These are phyloP conservation scores for Mercurialis annua DNA, from an alignment of 345 rosid genomes.

Conservation along the genomic window DNA sequence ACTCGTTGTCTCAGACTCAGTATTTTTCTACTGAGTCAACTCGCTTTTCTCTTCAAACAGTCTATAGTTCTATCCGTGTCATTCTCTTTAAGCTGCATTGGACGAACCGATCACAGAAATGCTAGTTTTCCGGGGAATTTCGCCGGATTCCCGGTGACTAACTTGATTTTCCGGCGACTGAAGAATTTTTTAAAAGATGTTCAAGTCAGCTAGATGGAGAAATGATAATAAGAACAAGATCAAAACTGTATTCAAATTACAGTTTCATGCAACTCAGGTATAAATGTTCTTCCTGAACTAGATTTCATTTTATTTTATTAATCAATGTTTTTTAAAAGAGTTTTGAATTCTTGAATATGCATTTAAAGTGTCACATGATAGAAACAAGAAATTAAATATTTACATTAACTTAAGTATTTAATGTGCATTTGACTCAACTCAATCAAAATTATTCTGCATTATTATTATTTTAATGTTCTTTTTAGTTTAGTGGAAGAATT, in stretches of 20 bases:
- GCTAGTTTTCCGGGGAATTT: conserved; percentile 25
- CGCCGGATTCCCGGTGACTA: conserved; percentile 34
- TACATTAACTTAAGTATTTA: not conserved
- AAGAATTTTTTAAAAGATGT: conserved; percentile 63
- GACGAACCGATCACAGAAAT: conserved; percentile 22
- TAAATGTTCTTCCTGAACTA: not conserved
- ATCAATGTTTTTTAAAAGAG: too few species aligned
- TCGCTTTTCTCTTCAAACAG: conserved; percentile 10
- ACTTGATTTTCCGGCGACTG: conserved; percentile 1
- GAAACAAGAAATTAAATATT: not conserved
- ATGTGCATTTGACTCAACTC: not conserved
- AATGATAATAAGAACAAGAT: conserved; percentile 73
- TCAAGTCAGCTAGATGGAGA: conserved; percentile 78
- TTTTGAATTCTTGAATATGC: conserved; percentile 2
- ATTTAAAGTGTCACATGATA: not conserved
- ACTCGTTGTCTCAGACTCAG: conserved; percentile 16
- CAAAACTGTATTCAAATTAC: conserved; percentile 75
- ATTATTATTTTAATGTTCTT: conserved; percentile 14
- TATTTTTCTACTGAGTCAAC: conserved; percentile 17
- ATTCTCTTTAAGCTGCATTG: conserved; percentile 27
- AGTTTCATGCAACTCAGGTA: conserved; percentile 91
- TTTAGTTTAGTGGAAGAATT: not conserved
- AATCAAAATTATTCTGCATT: conserved; percentile 1
- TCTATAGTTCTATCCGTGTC: too few species aligned
- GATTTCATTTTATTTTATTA: too few species aligned